phyloP scores from a whole-genome alignment of 2,329 filamentous ascomycete species.

The Ustilaginoidea virens region DNA sequence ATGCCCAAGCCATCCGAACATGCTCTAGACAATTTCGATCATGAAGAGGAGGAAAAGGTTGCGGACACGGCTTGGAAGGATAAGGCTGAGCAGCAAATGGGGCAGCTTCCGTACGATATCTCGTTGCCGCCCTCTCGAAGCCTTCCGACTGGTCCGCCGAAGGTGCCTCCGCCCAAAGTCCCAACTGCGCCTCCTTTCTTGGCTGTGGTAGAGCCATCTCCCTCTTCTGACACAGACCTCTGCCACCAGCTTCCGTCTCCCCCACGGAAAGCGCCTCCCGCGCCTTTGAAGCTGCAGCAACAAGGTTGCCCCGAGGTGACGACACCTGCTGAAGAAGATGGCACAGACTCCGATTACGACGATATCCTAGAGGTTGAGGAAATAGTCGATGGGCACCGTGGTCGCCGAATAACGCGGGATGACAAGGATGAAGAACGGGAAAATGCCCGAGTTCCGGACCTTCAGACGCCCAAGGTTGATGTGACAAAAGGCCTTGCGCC shows the following conservation, averaged over 20 bases:
- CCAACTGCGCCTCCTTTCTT: constrained; percentile 25
- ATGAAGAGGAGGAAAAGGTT: constrained; percentile 34
- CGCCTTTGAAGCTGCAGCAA: constrained; percentile 54
- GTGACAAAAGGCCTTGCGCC: not conserved
- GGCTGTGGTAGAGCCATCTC: constrained; percentile 26
- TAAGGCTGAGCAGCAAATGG: constrained; percentile 24
- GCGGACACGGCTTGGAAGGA: constrained; percentile 30
- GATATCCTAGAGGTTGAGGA: constrained; percentile 58
- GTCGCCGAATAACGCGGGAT: constrained; percentile 69
- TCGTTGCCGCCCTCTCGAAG: constrained; percentile 40
- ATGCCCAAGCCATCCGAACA: constrained; percentile 49
- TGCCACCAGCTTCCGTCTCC: constrained; percentile 42
- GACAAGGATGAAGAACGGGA: constrained; percentile 69
- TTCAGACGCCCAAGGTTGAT: too few species aligned
- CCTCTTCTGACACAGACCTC: constrained; percentile 28
- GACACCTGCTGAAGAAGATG: constrained; percentile 35
- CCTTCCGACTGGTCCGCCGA: constrained; percentile 35
- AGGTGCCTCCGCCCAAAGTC: constrained; percentile 34
- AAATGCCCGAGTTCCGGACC: constrained; percentile 49
- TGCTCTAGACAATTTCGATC: constrained; percentile 39
- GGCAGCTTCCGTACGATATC: constrained; percentile 34
- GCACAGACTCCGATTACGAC: constrained; percentile 71
- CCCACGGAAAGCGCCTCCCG: constrained; percentile 68
- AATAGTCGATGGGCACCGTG: constrained; percentile 45
- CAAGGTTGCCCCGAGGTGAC: constrained; percentile 10